Conservation (phyloP, 768 basidiomycete species). For the Leccinum barrowsii region DNA sequence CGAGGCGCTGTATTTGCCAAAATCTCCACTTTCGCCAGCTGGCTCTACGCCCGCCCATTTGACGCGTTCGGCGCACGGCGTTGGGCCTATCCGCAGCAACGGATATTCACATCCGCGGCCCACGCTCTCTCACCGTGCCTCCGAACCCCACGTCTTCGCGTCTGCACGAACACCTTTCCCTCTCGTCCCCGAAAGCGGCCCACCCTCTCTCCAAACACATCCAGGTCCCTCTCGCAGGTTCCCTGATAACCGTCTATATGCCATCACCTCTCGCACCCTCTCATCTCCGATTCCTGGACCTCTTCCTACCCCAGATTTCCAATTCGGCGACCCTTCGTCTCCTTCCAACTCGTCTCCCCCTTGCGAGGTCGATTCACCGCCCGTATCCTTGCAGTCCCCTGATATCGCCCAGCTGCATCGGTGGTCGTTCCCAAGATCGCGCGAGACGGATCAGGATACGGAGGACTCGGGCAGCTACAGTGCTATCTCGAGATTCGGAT, state of each 20-base stretch:
- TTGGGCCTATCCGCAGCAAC: conserved; percentile 44
- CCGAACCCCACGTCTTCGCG: conserved; percentile 32
- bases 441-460: conserved; percentile 44
- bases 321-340: conserved; percentile 57
- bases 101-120: conserved; percentile 40
- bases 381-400: conserved; percentile 37
- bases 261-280: conserved; percentile 46
- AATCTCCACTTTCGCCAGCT: conserved; percentile 32
- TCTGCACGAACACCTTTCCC: conserved; percentile 40
- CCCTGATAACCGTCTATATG: conserved; percentile 48
- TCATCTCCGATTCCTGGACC: conserved; percentile 50
- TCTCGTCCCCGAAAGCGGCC: conserved; percentile 23
- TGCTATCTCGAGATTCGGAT: conserved; percentile 51
- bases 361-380: conserved; percentile 38
- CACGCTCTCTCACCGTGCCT: conserved; percentile 27
- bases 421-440: conserved; percentile 42
- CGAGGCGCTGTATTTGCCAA: conserved; percentile 31
- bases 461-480: conserved; percentile 53
- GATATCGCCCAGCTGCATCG: conserved; percentile 36
- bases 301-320: conserved; percentile 58
- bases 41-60: conserved; percentile 32
- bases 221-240: conserved; percentile 20
- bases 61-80: conserved; percentile 33
- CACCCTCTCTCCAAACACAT: conserved; percentile 8
- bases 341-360: conserved; percentile 49